Evolutionary conservation across 805 yeast genomes (phyloP).

Genomic region (Candida golubevii): DNA sequence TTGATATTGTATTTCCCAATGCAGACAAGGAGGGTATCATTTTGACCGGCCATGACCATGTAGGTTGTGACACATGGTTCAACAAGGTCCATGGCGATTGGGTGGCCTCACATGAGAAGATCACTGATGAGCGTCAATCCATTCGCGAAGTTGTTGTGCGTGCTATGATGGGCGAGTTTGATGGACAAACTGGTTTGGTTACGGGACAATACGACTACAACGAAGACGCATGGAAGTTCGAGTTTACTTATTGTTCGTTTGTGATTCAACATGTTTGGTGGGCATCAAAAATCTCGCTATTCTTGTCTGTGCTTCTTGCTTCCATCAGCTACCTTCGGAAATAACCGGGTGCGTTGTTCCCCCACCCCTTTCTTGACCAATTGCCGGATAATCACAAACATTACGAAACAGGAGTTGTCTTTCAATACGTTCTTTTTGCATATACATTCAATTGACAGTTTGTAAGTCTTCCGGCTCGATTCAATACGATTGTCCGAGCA

Average conservation of each 20-base stretch:
- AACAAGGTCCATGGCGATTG: slow-evolving; percentile 46
- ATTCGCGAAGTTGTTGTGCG: slow-evolving; percentile 80
- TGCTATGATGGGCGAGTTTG: slow-evolving; percentile 95
- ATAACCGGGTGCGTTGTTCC: too few species aligned
- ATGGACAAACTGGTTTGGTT: slow-evolving; percentile 82
- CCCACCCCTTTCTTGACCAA: too few species aligned
- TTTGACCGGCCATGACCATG: slow-evolving; percentile 94
- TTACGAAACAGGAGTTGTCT: too few species aligned
- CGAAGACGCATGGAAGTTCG: slow-evolving; percentile 55
- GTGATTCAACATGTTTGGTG: slow-evolving; percentile 93
- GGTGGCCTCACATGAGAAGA: slow-evolving; percentile 49
- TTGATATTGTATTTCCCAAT: slow-evolving; percentile 67
- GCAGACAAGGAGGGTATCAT: slow-evolving; percentile 67
- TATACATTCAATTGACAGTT: too few species aligned
- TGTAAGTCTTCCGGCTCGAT: too few species aligned
- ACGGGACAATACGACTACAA: slow-evolving; percentile 60
- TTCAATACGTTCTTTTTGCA: too few species aligned
- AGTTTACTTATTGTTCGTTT: slow-evolving; percentile 74
- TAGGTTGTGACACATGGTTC: slow-evolving; percentile 79
- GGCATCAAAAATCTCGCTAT: slow-evolving; percentile 58
- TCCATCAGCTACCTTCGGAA: slow-evolving; percentile 15
- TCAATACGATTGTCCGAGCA: too few species aligned
- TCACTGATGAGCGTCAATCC: slow-evolving; percentile 27
- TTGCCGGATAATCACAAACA: too few species aligned
- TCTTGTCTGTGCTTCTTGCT: slow-evolving; percentile 30